Percentiles rank a stretch among this genome's conserved stretches.
Evolutionary conservation across 164 flowering plant genomes (phyloP).

Genomic region (Tetracentron sinense): DNA sequence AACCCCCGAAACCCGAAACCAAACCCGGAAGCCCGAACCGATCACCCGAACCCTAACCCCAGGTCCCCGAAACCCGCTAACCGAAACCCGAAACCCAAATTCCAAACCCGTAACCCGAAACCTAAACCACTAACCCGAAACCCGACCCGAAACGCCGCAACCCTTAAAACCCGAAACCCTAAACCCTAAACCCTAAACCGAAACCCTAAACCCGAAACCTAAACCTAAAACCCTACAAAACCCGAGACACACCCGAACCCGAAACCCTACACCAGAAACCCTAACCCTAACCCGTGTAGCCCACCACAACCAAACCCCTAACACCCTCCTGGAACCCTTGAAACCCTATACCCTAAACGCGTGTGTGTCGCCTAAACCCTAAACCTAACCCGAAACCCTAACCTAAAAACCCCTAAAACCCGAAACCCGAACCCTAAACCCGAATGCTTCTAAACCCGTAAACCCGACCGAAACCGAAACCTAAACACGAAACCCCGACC

Average conservation of each 20-base stretch:
- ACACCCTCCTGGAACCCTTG: neutral
- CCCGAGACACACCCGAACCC: no score
- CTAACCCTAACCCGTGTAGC: no score
- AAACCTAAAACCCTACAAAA: no score
- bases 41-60: neutral
- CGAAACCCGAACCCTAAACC: constrained; percentile 6
- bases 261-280: neutral
- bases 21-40: constrained; percentile 1
- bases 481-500: neutral
- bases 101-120: constrained; percentile 5
- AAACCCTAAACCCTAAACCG: constrained; percentile 1
- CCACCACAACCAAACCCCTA: neutral
- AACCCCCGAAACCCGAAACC: neutral
- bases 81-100: constrained; percentile 4
- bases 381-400: constrained; percentile 6
- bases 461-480: no score
- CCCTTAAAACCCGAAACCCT: constrained; percentile 3
- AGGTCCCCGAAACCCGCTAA: neutral
- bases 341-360: no score
- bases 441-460: no score
- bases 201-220: constrained; percentile 8
- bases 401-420: no score
- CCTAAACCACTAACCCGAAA: no score
- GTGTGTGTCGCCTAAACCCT: constrained; percentile 10
- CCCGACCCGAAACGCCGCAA: no score